A percentile compares a stretch with the other conserved stretches of the same genome.
phyloP scores from a whole-genome alignment of 192 early-diverging fungal species.

The Coemansia sp. region DNA sequence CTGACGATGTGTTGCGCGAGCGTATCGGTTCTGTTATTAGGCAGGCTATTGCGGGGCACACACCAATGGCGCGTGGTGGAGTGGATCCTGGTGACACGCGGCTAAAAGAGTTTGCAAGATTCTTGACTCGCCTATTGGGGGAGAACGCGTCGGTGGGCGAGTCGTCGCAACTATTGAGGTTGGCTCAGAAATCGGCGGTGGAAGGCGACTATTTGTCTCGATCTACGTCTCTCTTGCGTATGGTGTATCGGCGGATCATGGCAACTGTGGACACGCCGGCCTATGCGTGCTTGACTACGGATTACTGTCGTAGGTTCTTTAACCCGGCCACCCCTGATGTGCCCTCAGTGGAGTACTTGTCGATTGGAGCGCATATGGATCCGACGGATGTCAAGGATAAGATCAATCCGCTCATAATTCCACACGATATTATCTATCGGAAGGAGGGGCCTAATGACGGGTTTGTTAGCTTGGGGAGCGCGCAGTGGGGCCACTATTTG shows the following conservation, averaged over 20 bases:
- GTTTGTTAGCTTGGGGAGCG: slow-evolving; percentile 77
- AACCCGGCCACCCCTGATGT: slow-evolving; percentile 84
- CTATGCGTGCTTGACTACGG: slow-evolving; percentile 86
- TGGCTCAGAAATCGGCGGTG: slow-evolving; percentile 24
- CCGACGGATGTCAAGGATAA: slow-evolving; percentile 61
- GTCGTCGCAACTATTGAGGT: slow-evolving; percentile 19
- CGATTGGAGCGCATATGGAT: slow-evolving; percentile 73
- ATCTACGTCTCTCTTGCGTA: slow-evolving; percentile 34
- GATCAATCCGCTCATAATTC: slow-evolving; percentile 72
- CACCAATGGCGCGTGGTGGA: background rate
- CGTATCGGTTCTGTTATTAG: slow-evolving; percentile 33
- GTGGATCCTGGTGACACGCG: slow-evolving; percentile 32
- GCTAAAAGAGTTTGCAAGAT: slow-evolving; percentile 45
- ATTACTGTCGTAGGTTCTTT: slow-evolving; percentile 81
- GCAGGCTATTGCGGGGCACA: slow-evolving; percentile 23
- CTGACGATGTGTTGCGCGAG: slow-evolving; percentile 23
- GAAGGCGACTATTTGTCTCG: slow-evolving; percentile 33
- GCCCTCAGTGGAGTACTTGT: slow-evolving; percentile 73
- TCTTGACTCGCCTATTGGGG: slow-evolving; percentile 34
- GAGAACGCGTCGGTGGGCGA: slow-evolving; percentile 44
- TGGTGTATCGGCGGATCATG: slow-evolving; percentile 60
- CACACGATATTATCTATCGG: slow-evolving; percentile 72
- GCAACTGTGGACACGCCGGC: slow-evolving; percentile 82
- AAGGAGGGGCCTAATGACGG: slow-evolving; percentile 93
- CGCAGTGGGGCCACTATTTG: slow-evolving; percentile 86